phyloP scores from a whole-genome alignment of 495 filamentous ascomycete species.

The Pyrenopolyporus hunteri region DNA sequence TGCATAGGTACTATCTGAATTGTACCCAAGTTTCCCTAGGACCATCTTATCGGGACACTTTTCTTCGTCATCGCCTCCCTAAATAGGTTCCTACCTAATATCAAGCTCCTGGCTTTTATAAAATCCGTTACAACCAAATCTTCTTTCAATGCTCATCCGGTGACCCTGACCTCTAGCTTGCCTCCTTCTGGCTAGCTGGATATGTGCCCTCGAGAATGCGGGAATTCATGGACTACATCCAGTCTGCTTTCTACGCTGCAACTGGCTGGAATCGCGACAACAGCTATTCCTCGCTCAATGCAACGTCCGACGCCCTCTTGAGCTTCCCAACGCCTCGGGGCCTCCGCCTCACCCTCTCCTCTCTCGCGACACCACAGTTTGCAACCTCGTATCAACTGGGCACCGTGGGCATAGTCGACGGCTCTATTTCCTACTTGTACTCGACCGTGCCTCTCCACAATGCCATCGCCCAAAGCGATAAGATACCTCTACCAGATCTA shows the following conservation, averaged over 20 bases:
- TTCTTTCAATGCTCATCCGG: conserved; percentile 21
- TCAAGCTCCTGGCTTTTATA: neutral
- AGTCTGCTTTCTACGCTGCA: conserved; percentile 85
- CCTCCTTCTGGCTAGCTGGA: conserved; percentile 25
- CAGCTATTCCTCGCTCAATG: conserved; percentile 85
- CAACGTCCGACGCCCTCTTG: conserved; percentile 81
- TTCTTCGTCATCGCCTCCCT: no score
- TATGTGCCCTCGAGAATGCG: conserved; percentile 65
- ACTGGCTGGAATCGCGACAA: conserved; percentile 93
- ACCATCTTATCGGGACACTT: no score
- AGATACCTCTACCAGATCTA: conserved; percentile 54
- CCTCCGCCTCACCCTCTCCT: conserved; percentile 83
- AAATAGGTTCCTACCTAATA: no score
- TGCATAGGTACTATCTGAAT: no score
- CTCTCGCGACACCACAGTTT: conserved; percentile 87
- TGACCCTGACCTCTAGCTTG: conserved; percentile 30
- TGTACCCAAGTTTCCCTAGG: no score
- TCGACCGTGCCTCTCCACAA: conserved; percentile 74
- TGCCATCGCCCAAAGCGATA: conserved; percentile 51
- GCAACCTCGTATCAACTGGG: conserved; percentile 89
- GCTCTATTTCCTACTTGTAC: conserved; percentile 90
- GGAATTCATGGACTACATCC: conserved; percentile 98
- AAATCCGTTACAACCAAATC: neutral
- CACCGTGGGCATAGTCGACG: conserved; percentile 84
- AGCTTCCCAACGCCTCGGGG: conserved; percentile 82